Evolutionary conservation across 805 yeast species (phyloP).

Genomic region (Candida glaebosa): DNA sequence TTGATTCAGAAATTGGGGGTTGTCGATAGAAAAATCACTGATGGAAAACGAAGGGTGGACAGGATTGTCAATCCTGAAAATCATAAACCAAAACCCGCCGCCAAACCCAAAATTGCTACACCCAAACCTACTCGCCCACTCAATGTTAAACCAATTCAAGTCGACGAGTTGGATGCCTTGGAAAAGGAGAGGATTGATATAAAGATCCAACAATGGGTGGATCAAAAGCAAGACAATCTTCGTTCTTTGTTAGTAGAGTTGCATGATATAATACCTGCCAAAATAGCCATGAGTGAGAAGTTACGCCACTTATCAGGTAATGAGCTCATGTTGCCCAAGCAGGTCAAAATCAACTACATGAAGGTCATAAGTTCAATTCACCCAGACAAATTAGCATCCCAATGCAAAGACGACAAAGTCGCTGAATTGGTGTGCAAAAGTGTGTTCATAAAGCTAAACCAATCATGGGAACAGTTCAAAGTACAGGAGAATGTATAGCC

Average conservation of each 20-base stretch:
- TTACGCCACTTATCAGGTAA: slow-evolving; percentile 9
- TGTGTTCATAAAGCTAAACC: slow-evolving; percentile 77
- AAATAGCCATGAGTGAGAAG: slow-evolving; percentile 46
- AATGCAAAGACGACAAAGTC: slow-evolving; percentile 51
- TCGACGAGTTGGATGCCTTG: slow-evolving; percentile 46
- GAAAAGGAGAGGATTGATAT: slow-evolving; percentile 34
- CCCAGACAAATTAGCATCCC: slow-evolving; percentile 71
- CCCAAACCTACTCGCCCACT: slow-evolving; percentile 2
- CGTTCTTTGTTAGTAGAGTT: slow-evolving; percentile 73
- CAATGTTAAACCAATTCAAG: slow-evolving; percentile 32
- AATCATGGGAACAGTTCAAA: slow-evolving; percentile 87
- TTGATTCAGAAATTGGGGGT: slow-evolving; percentile 64
- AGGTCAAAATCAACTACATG: slow-evolving; percentile 81
- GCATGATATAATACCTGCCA: slow-evolving; percentile 54
- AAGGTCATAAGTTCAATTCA: slow-evolving; percentile 75
- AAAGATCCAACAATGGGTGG: slow-evolving; percentile 9
- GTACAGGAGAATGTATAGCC: slow-evolving; percentile 40
- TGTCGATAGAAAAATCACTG: slow-evolving; percentile 61
- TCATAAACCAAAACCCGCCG: slow-evolving; percentile 8
- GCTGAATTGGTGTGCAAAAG: slow-evolving; percentile 81
- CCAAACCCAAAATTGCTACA: slow-evolving; percentile 2
- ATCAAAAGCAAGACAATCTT: slow-evolving; percentile 75
- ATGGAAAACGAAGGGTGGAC: slow-evolving; percentile 78
- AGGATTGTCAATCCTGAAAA: slow-evolving; percentile 54
- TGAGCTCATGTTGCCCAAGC: slow-evolving; percentile 84